Conservation (phyloP, 1,284 basidiomycete genomes). For the Papiliotrema fonsecae region DNA sequence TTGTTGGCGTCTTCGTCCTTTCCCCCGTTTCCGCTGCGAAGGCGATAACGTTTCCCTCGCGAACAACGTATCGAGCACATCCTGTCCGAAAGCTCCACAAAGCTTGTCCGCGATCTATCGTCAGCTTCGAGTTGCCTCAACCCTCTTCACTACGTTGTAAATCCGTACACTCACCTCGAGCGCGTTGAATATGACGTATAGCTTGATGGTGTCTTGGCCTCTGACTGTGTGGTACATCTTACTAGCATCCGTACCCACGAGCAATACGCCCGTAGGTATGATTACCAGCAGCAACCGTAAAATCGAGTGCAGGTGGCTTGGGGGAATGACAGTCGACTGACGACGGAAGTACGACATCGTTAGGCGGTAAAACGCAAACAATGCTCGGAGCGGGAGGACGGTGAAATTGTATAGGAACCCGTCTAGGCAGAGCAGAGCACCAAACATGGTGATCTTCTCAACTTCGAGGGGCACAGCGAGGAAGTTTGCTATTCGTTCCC, state of each 20-base stretch:
- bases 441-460: slow-evolving; percentile 94
- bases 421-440: slow-evolving; percentile 89
- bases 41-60: slow-evolving; percentile 78
- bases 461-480: slow-evolving; percentile 86
- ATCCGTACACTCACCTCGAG: slow-evolving; percentile 82
- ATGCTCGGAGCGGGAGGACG: slow-evolving; percentile 85
- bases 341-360: slow-evolving; percentile 21
- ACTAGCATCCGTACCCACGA: slow-evolving; percentile 85
- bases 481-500: slow-evolving; percentile 98
- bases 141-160: background rate
- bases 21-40: slow-evolving; percentile 21
- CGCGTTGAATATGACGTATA: slow-evolving; percentile 99
- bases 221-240: slow-evolving; percentile 98
- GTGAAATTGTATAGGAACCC: slow-evolving; percentile 98
- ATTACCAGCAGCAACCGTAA: slow-evolving; percentile 73
- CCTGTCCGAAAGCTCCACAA: slow-evolving; percentile 95
- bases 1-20: slow-evolving; percentile 44
- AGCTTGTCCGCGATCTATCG: slow-evolving; percentile 86
- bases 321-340: slow-evolving; percentile 24
- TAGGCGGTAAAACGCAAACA: slow-evolving; percentile 62
- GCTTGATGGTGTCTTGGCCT: slow-evolving; percentile 97
- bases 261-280: slow-evolving; percentile 68
- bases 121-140: background rate
- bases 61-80: slow-evolving; percentile 93
- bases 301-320: slow-evolving; percentile 51